Evolutionary conservation across 192 early-diverging fungal genomes (phyloP).

Genomic region (Globomyces pollinis-pini): DNA sequence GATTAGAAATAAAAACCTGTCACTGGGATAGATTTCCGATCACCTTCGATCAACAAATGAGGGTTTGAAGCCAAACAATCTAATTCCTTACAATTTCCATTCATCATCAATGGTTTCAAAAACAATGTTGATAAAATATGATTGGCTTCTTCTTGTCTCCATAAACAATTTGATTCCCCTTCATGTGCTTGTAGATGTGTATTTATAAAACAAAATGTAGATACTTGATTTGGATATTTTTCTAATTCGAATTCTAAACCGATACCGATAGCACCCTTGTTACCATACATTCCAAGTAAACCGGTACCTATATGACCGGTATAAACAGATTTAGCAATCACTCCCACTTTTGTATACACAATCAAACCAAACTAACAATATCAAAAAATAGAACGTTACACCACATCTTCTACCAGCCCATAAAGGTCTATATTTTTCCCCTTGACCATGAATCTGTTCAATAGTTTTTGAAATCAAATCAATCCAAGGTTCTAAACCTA

Average conservation of each 20-base stretch:
- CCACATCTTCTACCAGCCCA: constrained; percentile 16
- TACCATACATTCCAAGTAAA: constrained; percentile 27
- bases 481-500: constrained; percentile 19
- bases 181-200: constrained; percentile 28
- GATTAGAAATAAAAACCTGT: too few species aligned
- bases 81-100: too few species aligned
- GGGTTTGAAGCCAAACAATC: background rate
- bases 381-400: too few species aligned
- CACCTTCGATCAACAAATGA: too few species aligned
- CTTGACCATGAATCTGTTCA: constrained; percentile 13
- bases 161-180: constrained; percentile 18
- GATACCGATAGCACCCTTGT: constrained; percentile 26
- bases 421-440: constrained; percentile 12
- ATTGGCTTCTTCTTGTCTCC: constrained; percentile 28
- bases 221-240: background rate
- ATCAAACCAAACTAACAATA: constrained; percentile 29
- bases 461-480: constrained; percentile 11
- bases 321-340: constrained; percentile 2
- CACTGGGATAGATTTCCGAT: too few species aligned
- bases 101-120: constrained; percentile 4
- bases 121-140: constrained; percentile 20
- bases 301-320: constrained; percentile 27
- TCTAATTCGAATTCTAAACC: constrained; percentile 19
- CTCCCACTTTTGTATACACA: constrained; percentile 16
- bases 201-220: constrained; percentile 23